phyloP scores from a whole-genome alignment of 805 yeast species.

The Candida ovalis region DNA sequence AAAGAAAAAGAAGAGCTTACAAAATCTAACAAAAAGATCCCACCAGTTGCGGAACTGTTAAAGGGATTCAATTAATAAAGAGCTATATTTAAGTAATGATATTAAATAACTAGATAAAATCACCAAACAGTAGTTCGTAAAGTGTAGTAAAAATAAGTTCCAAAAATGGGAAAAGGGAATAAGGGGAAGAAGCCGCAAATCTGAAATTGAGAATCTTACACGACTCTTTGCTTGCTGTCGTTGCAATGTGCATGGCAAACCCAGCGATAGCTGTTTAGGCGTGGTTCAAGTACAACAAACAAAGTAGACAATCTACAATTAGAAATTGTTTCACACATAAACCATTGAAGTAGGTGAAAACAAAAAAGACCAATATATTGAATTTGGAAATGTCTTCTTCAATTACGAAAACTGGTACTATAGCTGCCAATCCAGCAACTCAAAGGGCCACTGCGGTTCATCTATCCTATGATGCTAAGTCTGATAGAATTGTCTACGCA shows the following conservation, averaged over 20 bases:
- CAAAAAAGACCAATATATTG: neutral
- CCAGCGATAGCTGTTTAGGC: too few relatives aligned
- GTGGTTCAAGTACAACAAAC: too few relatives aligned
- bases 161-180: too few relatives aligned
- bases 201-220: too few relatives aligned
- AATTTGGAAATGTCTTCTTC: slow-evolving; percentile 14
- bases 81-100: neutral
- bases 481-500: slow-evolving; percentile 75
- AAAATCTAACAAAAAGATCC: neutral
- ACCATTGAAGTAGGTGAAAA: neutral
- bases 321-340: neutral
- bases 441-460: slow-evolving; percentile 65
- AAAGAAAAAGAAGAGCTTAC: neutral
- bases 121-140: too few relatives aligned
- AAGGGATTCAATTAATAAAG: slow-evolving; percentile 3
- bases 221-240: too few relatives aligned
- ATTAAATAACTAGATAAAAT: too few relatives aligned
- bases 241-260: too few relatives aligned
- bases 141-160: too few relatives aligned
- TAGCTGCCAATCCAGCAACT: slow-evolving; percentile 82
- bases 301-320: too few relatives aligned
- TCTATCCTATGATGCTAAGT: slow-evolving; percentile 66
- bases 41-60: neutral
- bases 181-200: too few relatives aligned
- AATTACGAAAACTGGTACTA: slow-evolving; percentile 26